A percentile compares a stretch with the other conserved stretches of the same genome.
Conservation (phyloP, 2,329 filamentous ascomycete genomes). For the Zymoseptoria tritici region DNA sequence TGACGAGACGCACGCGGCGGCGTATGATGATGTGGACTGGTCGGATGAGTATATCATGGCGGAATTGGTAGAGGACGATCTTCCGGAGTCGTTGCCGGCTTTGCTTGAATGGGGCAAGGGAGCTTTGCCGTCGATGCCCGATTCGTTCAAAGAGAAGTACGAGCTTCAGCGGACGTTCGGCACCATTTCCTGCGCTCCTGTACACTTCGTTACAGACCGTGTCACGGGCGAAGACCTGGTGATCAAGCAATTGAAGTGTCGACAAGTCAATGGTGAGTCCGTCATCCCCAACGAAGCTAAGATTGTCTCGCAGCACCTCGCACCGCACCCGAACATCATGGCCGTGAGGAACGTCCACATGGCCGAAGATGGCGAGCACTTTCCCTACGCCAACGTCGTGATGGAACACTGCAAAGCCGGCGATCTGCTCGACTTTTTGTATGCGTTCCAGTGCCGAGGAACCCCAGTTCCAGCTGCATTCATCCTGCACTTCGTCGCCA, state of each 20-base stretch:
- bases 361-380: neutral
- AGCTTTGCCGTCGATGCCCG: neutral
- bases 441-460: neutral
- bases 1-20: neutral
- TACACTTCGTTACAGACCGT: slow-evolving; percentile 6
- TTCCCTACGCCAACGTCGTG: slow-evolving; percentile 8
- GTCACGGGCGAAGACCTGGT: slow-evolving; percentile 3
- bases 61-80: neutral
- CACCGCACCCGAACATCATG: slow-evolving; percentile 8
- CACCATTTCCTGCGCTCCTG: slow-evolving; percentile 5
- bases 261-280: neutral
- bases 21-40: neutral
- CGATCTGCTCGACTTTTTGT: slow-evolving; percentile 14
- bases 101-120: neutral
- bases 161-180: slow-evolving; percentile 3
- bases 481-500: slow-evolving; percentile 19
- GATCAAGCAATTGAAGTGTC: slow-evolving; percentile 9
- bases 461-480: slow-evolving; percentile 11
- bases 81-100: neutral
- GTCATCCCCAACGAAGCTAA: slow-evolving; percentile 5
- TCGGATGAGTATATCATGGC: neutral
- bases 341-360: neutral
- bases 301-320: slow-evolving; percentile 2
- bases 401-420: slow-evolving; percentile 19
- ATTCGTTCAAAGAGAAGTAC: slow-evolving; percentile 7